These are phyloP conservation scores for Discostella stelligera DNA, from an alignment of 352 stramenopile genomes.

Conservation along the genomic window DNA sequence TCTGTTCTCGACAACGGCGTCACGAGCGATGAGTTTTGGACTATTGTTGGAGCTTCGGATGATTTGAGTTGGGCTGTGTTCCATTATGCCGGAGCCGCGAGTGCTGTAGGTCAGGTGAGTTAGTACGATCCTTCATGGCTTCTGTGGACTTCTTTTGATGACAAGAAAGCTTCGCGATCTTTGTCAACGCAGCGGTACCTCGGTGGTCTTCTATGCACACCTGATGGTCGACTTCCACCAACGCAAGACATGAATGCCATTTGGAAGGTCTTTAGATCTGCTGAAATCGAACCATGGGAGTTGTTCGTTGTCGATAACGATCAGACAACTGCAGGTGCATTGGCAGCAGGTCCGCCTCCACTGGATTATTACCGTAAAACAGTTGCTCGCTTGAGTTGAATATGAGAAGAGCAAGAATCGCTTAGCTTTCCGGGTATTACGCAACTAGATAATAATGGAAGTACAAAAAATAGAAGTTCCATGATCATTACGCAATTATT, in stretches of 20 bases:
- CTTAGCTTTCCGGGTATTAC: no score
- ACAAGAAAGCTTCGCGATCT: background rate
- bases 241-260: constrained; percentile 44
- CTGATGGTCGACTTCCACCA: constrained; percentile 62
- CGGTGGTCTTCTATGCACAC: constrained; percentile 76
- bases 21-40: constrained; percentile 73
- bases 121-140: background rate
- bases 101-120: constrained; percentile 55
- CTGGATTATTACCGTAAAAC: constrained; percentile 67
- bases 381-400: constrained; percentile 17
- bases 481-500: constrained; percentile 39
- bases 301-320: constrained; percentile 73
- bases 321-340: constrained; percentile 30
- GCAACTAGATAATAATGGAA: no score
- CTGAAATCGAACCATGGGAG: constrained; percentile 78
- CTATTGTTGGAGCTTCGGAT: constrained; percentile 63
- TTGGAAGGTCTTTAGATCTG: constrained; percentile 52
- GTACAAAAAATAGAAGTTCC: no score
- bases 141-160: background rate
- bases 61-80: constrained; percentile 78
- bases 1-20: constrained; percentile 81
- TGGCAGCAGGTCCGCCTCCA: constrained; percentile 60
- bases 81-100: constrained; percentile 79
- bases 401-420: background rate
- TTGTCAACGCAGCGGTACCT: constrained; percentile 59